Evolutionary conservation across 306 rosid species (phyloP).

Genomic region (Mucuna pruriens): DNA sequence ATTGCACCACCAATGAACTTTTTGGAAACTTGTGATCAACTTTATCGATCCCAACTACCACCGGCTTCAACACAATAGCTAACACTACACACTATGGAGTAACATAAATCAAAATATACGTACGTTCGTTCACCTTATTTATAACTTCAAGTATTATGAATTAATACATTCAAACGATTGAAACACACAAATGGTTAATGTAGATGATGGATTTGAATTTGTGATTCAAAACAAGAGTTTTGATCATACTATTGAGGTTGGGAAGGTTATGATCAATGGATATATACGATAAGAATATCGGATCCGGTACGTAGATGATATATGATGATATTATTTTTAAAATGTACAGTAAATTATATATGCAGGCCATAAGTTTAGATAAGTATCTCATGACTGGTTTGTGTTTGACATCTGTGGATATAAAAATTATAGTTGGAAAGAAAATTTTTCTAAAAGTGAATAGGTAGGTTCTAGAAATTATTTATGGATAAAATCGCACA

Average conservation of each 20-base stretch:
- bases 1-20: neutral
- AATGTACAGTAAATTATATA: neutral
- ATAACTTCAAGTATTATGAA: neutral
- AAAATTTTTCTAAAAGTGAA: too few species aligned
- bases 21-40: slow-evolving; percentile 23
- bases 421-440: too few species aligned
- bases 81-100: neutral
- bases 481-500: too few species aligned
- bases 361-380: neutral
- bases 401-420: too few species aligned
- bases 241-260: neutral
- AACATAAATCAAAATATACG: neutral
- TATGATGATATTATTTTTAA: neutral
- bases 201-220: neutral
- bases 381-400: too few species aligned
- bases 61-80: slow-evolving; percentile 14
- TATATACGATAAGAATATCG: neutral
- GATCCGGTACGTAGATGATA: neutral
- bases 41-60: slow-evolving; percentile 33
- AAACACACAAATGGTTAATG: neutral
- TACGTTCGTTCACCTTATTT: neutral
- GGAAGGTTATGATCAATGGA: neutral
- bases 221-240: neutral
- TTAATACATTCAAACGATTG: neutral
- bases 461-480: too few species aligned